phyloP scores from a whole-genome alignment of 768 basidiomycete species.

The Wakefieldia striispora region DNA sequence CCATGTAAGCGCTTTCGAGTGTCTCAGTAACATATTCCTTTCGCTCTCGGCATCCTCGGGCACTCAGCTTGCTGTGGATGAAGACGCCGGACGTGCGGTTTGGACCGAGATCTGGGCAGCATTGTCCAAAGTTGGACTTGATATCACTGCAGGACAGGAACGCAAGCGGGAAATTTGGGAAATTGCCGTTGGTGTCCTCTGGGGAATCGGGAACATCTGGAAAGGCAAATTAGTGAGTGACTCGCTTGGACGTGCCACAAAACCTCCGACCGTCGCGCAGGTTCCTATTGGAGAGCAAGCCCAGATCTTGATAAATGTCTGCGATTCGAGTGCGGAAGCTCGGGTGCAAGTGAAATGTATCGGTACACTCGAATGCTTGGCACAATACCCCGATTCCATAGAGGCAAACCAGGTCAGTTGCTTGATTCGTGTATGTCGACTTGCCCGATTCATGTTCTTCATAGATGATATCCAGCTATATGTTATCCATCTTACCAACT shows the following conservation, averaged over 20 bases:
- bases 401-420: conserved; percentile 49
- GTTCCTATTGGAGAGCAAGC: conserved; percentile 60
- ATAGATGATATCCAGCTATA: conserved; percentile 62
- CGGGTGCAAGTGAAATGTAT: conserved; percentile 71
- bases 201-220: conserved; percentile 83
- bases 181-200: conserved; percentile 76
- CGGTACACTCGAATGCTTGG: conserved; percentile 83
- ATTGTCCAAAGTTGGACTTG: conserved; percentile 56
- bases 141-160: conserved; percentile 63
- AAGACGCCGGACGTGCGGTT: conserved; percentile 47
- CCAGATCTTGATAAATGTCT: conserved; percentile 63
- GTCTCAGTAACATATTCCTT: conserved; percentile 86
- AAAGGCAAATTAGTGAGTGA: conserved; percentile 58
- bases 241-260: neutral
- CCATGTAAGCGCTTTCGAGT: conserved; percentile 83
- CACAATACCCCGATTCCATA: conserved; percentile 61
- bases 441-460: neutral
- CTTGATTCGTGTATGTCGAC: conserved; percentile 11
- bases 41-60: conserved; percentile 56
- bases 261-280: conserved; percentile 32
- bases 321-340: conserved; percentile 52
- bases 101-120: conserved; percentile 71
- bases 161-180: conserved; percentile 75
- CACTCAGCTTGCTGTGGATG: conserved; percentile 41
- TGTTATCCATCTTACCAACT: conserved; percentile 62